Base-by-base conservation (phyloP, 805 yeast genomes). In the Teunomyces lycoperdinae region DNA sequence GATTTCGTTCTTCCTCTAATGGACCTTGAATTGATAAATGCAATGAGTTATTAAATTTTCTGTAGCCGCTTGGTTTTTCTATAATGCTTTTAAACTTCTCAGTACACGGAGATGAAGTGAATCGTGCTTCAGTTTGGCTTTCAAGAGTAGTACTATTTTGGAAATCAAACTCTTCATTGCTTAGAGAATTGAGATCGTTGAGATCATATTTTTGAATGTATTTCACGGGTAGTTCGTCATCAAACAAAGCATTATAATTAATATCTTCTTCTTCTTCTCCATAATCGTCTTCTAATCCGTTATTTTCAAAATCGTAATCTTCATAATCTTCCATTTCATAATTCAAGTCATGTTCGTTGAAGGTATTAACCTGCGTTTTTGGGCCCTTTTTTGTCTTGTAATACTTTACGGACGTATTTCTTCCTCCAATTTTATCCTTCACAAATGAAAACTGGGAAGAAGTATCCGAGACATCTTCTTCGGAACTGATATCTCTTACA, bases 381-480 rank as follows among this genome's bases (percentile, higher is more conserved):
- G 52, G 50, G 1, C 53, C 50, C 41, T 66, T 63, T 1, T 65
- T 60, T 9, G 68, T 64, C 45, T 77, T 77, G 57, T 81, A 80
- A 58, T 80, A 80, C 49, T 78, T 75, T 17, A 77, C 72, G 0
- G 85, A 80, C 1, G 78, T 66, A 46, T 79, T 78, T 50, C 85
- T 66, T 3, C 80, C 81, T n/a, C 77, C 71, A 1, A 58, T 47
- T 17, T 62, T 64, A 13, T 70, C 73, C 38, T 69, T 67, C 42
- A 78, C 81, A 52, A 81, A 81, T 1, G 85, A 80, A 52, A 80
- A 81, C 46, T 68, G 74, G 1, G 75, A 70, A 1, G 74, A 69
- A 20, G 49, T 42, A 13, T 52, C 53, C 8, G 50, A 51, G 5
- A 32, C 24, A 20, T 20, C 24, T 26, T 42, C 45, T 5, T 42